A percentile compares a stretch with the other conserved stretches of the same genome.
Conservation (phyloP, 352 stramenopile genomes). For the Thalassiosira gravida region DNA sequence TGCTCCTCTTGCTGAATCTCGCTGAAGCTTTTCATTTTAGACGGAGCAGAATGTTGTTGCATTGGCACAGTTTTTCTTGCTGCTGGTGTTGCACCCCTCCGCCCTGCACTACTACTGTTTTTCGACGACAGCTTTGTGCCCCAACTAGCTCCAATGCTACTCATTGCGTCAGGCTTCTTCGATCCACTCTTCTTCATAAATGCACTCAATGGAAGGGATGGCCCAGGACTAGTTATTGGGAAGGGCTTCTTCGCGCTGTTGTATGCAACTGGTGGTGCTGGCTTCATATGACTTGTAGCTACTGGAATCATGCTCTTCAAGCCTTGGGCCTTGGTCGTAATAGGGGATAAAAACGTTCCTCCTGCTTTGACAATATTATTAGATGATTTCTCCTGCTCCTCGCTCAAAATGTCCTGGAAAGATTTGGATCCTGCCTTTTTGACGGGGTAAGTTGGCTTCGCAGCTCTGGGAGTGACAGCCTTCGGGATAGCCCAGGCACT, state of each 20-base stretch:
- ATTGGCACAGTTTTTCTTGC: constrained; percentile 5
- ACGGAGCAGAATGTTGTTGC: neutral
- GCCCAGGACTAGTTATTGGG: constrained; percentile 2
- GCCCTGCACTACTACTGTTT: constrained; percentile 12
- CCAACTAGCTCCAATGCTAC: constrained; percentile 11
- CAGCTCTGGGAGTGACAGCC: neutral
- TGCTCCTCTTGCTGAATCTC: constrained; percentile 82
- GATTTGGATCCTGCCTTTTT: constrained; percentile 32
- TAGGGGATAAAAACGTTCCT: neutral
- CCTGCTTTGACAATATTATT: neutral
- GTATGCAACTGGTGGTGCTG: neutral
- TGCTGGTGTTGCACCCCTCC: constrained; percentile 32
- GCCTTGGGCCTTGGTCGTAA: constrained; percentile 1
- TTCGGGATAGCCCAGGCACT: constrained; percentile 24
- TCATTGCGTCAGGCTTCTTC: constrained; percentile 16
- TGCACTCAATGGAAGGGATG: constrained; percentile 38
- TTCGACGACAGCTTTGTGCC: neutral
- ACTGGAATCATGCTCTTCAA: neutral
- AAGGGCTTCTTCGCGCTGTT: constrained; percentile 13
- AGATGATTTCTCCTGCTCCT: constrained; percentile 33
- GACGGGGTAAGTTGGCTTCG: neutral
- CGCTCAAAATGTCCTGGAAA: constrained; percentile 52
- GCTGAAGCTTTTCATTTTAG: constrained; percentile 54
- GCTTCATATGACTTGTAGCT: too few species aligned
- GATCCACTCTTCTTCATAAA: constrained; percentile 38